phyloP scores from a whole-genome alignment of 768 basidiomycete genomes.

The Suillus discolor region DNA sequence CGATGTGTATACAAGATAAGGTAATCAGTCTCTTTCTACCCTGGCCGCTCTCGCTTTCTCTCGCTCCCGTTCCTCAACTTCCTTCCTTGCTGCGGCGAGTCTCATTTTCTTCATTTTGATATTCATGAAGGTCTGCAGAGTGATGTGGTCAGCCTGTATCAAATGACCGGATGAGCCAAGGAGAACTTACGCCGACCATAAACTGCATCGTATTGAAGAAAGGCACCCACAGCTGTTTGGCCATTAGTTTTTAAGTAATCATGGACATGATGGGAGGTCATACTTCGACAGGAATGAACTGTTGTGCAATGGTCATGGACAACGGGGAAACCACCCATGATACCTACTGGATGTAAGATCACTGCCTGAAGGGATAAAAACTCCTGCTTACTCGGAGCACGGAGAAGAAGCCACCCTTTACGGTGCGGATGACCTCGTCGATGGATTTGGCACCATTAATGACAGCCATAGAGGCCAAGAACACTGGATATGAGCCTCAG shows the following conservation, averaged over 20 bases:
- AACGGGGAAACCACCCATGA: slow-evolving; percentile 81
- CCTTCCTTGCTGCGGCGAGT: slow-evolving; percentile 55
- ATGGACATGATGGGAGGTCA: slow-evolving; percentile 18
- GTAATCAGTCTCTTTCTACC: slow-evolving; percentile 11
- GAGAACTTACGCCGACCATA: slow-evolving; percentile 62
- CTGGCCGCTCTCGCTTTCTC: slow-evolving; percentile 26
- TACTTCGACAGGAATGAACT: slow-evolving; percentile 76
- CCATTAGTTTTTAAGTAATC: slow-evolving; percentile 10
- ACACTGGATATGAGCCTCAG: slow-evolving; percentile 44
- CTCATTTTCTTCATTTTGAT: slow-evolving; percentile 66
- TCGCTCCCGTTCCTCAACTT: slow-evolving; percentile 40
- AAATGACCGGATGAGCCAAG: slow-evolving; percentile 7
- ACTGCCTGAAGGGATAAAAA: neutral
- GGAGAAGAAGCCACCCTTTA: slow-evolving; percentile 72
- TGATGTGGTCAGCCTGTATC: slow-evolving; percentile 2
- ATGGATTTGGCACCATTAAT: slow-evolving; percentile 78
- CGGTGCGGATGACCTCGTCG: slow-evolving; percentile 64
- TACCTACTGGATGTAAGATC: slow-evolving; percentile 46
- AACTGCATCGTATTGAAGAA: slow-evolving; percentile 85
- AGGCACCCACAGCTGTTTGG: slow-evolving; percentile 75
- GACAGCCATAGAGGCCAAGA: slow-evolving; percentile 78
- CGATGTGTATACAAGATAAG: slow-evolving; percentile 12
- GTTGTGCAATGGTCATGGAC: slow-evolving; percentile 76
- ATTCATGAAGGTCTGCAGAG: slow-evolving; percentile 68
- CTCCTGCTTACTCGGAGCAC: slow-evolving; percentile 62